Evolutionary conservation across 495 filamentous ascomycete genomes (phyloP).

Genomic region (Neurospora tetraspora): DNA sequence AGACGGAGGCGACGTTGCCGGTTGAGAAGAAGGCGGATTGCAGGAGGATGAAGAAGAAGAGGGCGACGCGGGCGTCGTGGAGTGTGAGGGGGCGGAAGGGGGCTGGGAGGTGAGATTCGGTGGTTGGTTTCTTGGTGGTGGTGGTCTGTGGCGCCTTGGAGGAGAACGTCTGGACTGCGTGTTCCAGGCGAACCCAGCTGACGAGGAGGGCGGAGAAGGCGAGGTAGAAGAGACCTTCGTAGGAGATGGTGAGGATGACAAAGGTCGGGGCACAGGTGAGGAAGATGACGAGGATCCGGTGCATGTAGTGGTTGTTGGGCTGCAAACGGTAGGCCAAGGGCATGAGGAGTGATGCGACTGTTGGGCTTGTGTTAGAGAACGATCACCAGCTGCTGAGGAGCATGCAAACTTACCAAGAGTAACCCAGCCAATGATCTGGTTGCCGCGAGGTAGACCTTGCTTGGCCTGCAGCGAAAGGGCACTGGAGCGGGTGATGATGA

Average conservation of each 20-base stretch:
- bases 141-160: constrained; percentile 6
- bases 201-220: constrained; percentile 75
- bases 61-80: constrained; percentile 71
- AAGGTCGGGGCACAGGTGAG: constrained; percentile 89
- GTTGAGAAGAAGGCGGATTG: constrained; percentile 97
- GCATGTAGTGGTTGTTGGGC: constrained; percentile 81
- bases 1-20: constrained; percentile 91
- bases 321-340: constrained; percentile 74
- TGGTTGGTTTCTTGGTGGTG: constrained; percentile 12
- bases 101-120: constrained; percentile 14
- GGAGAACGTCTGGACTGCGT: constrained; percentile 55
- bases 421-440: constrained; percentile 79
- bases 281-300: constrained; percentile 82
- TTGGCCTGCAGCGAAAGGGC: constrained; percentile 75
- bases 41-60: constrained; percentile 92
- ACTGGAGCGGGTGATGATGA: constrained; percentile 79
- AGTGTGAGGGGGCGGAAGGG: constrained; percentile 66
- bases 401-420: constrained; percentile 53
- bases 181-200: constrained; percentile 85
- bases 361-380: constrained; percentile 5
- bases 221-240: constrained; percentile 95
- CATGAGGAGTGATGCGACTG: constrained; percentile 65
- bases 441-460: constrained; percentile 77
- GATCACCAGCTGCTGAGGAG: background rate
- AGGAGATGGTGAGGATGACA: constrained; percentile 93